Evolutionary conservation across 768 basidiomycete genomes (phyloP), one percentile per base, ranked within the genome.

Genomic region (Lentinus tigrinus): DNA sequence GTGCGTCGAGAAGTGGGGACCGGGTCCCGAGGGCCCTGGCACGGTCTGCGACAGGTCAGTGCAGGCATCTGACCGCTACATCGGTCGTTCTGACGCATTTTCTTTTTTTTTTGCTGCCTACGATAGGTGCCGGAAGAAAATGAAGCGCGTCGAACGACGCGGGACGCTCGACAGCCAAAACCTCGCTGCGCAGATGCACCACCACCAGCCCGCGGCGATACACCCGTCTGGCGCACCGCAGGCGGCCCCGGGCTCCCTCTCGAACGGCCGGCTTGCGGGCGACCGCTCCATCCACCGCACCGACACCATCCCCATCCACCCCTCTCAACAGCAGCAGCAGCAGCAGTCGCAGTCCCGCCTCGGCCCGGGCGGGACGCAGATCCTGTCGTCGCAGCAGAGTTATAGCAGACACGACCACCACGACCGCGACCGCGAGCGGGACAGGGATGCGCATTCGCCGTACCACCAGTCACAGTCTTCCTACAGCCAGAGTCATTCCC

Each of bases 1-100:
- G 63, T 92, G 90, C 68, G 89, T 92, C 51, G 90, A 92, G 67
- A 92, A 92, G 71, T 92, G 90, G 90, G 90, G 90, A 1, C 89
- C 90, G 23, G 90, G 90, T 4, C 90, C 90, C 47, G 81, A 86
- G 72, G 90, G 90, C 0, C 90, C 90, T 50, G 90, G 89, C 21
- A 92, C 90, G 0, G 89, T 92, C 0, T 92, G 89, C 66, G 90
- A 92, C 76, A 75, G 89, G 81, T 85, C 66, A 62, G 80, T 73
- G 4, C 14, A 21, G 16, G 14, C 31, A 6, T 34, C 14, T 11
- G 31, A 28, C 56, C 53, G 39, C 44, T 54, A 47, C 42, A 3
- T 47, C 17, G 17, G 4, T 17, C 11, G 28, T 54, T 34, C 52
- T 39, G 23, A 53, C 50, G 17, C 16, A 19, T 48, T 21, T 11